Evolutionary conservation across 768 basidiomycete species (phyloP), one percentile per base, ranked within the genome.

Genomic region (Rhizopogon roseolus): DNA sequence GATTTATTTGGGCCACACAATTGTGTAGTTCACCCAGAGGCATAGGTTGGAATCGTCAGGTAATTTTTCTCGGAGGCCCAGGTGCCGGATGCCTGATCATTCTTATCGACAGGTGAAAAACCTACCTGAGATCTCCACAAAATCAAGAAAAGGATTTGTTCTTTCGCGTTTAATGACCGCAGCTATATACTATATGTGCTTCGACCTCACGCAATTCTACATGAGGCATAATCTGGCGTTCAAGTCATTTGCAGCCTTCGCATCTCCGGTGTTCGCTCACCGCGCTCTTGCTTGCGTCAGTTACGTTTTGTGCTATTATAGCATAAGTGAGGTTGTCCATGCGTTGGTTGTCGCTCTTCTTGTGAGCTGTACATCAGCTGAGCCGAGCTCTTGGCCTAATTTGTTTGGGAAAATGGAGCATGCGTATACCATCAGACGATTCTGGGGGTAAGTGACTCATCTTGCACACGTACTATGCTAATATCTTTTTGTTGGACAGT

Each of bases 301-400:
- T 28, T 44, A 27, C 10, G 27, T 44, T 9, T 27, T 28, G 43
- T n/a, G n/a, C 27, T 10, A 44, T 32, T 53, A 53, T 25, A 22
- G 40, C 40, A 25, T 34, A 16, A 27, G 42, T 7, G 19, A 17
- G 25, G 13, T 29, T 9, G 11, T 27, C 11, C 44, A 54, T 19
- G 14, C 52, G 32, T 32, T 41, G 13, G 17, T 60, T 5, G 32
- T 54, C 14, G 40, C 53, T 13, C 22, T 55, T 13, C 29, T 27
- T 14, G 64, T 65, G 9, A 59, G 52, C 6, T 34, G 60, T 3
- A 54, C 45, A 5, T 34, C 54, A 4, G 65, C 66, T 16, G 43
- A 67, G n/a, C 71, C 73, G 0, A 55, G 60, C 17, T 66, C 69
- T 27, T 79, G 76, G 76, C 73, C 75, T 1, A 61, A 62, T 22